Conservation (phyloP, 306 rosid species). For the Malus orientalis region DNA sequence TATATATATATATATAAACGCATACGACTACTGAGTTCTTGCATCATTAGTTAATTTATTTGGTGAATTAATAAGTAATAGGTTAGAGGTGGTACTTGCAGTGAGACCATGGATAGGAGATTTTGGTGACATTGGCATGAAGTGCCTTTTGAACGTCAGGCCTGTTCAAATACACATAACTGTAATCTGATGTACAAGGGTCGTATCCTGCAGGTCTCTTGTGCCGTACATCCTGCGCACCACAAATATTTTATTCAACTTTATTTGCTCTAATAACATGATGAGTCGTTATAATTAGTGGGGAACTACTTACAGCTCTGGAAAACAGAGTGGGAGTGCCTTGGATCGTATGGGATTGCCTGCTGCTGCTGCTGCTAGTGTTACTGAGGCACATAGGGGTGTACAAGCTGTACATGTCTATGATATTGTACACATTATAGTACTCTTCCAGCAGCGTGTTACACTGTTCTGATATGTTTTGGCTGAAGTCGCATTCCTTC, state of each 20-base stretch:
- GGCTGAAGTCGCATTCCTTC: slow-evolving; percentile 33
- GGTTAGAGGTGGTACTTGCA: slow-evolving; percentile 6
- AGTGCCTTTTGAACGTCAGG: slow-evolving; percentile 42
- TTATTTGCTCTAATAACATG: neutral
- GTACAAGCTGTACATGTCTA: slow-evolving; percentile 46
- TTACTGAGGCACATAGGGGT: slow-evolving; percentile 14
- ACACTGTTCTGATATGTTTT: slow-evolving; percentile 1
- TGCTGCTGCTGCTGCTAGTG: neutral
- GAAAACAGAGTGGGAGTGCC: slow-evolving; percentile 14
- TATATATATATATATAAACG: neutral
- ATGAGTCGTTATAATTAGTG: too few relatives aligned
- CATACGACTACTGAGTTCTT: neutral
- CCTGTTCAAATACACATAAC: slow-evolving; percentile 25
- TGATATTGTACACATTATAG: slow-evolving; percentile 17
- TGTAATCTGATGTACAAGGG: slow-evolving; percentile 35
- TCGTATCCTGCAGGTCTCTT: slow-evolving; percentile 39
- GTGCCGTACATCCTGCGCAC: slow-evolving; percentile 22
- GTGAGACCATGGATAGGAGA: slow-evolving; percentile 38
- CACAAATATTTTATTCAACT: neutral
- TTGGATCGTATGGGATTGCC: neutral
- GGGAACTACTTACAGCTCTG: slow-evolving; percentile 28
- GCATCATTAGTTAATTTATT: neutral
- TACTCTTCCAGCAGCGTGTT: neutral
- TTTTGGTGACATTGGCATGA: slow-evolving; percentile 47
- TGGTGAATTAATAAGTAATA: neutral